Evolutionary conservation across 2,329 filamentous ascomycete species (phyloP).

Genomic region (Epichloe elymi): DNA sequence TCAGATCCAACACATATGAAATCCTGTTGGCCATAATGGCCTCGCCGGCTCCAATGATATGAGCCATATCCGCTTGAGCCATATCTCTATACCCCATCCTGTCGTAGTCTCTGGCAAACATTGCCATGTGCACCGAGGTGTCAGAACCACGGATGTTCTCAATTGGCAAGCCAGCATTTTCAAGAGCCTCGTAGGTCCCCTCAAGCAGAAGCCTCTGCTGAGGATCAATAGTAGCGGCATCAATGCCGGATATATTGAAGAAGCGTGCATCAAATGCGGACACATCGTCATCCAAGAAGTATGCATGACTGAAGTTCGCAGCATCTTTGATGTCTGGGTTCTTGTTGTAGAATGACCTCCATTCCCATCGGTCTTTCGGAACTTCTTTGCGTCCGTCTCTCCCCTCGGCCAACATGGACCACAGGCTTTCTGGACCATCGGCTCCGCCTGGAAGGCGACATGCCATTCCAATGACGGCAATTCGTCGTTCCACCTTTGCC

Average conservation of each 20-base stretch:
- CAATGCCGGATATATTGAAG: slow-evolving; percentile 9
- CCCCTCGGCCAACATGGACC: neutral
- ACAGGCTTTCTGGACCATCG: neutral
- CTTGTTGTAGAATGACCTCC: slow-evolving; percentile 12
- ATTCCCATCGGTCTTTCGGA: slow-evolving; percentile 17
- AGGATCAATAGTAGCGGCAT: slow-evolving; percentile 5
- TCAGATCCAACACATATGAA: no score
- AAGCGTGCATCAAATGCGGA: slow-evolving; percentile 26
- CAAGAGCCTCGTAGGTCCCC: slow-evolving; percentile 25
- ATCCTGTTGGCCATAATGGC: no score
- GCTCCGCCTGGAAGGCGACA: neutral
- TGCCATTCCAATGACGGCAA: neutral
- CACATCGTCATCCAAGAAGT: slow-evolving; percentile 21
- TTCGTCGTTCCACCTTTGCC: no score
- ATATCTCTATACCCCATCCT: slow-evolving; percentile 16
- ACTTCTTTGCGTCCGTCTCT: neutral
- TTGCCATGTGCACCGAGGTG: slow-evolving; percentile 24
- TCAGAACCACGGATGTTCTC: slow-evolving; percentile 12
- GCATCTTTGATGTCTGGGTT: no score
- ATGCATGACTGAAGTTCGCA: no score
- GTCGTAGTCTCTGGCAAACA: slow-evolving; percentile 22
- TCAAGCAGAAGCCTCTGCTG: slow-evolving; percentile 18
- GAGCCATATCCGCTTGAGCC: slow-evolving; percentile 21
- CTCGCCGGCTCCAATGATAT: slow-evolving; percentile 27
- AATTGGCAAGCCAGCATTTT: slow-evolving; percentile 20